These are phyloP conservation scores for Dalbergia oliveri DNA, from an alignment of 306 rosid species.

Conservation along the genomic window DNA sequence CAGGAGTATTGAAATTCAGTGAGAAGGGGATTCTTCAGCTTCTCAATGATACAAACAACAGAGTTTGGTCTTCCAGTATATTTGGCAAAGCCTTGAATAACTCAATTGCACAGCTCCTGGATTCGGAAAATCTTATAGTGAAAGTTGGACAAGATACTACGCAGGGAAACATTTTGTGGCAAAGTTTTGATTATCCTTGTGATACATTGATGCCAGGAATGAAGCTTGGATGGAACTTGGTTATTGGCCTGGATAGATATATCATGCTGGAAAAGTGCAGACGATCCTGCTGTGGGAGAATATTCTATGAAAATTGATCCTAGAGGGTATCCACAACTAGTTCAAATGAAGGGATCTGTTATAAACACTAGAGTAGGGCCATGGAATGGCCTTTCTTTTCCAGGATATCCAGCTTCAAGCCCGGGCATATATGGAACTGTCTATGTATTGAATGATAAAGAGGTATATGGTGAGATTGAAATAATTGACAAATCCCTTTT, in stretches of 20 bases:
- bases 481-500: neutral
- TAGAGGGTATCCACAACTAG: neutral
- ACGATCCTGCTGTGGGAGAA: conserved; percentile 35
- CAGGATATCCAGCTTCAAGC: conserved; percentile 8
- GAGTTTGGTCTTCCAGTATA: neutral
- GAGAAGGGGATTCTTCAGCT: neutral
- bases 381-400: conserved; percentile 32
- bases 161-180: neutral
- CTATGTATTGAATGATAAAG: conserved; percentile 17
- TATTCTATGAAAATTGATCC: neutral
- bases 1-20: neutral
- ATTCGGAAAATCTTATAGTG: neutral
- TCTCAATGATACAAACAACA: neutral
- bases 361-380: neutral
- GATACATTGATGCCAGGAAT: neutral
- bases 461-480: conserved; percentile 11
- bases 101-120: neutral
- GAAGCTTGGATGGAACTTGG: conserved; percentile 32
- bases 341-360: neutral
- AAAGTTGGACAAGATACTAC: neutral
- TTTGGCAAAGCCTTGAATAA: neutral
- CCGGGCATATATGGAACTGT: neutral
- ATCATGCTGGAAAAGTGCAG: conserved; percentile 46
- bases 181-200: neutral
- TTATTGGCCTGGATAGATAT: conserved; percentile 4